Percentiles rank a stretch among this genome's conserved stretches.
phyloP scores from a whole-genome alignment of 2,329 filamentous ascomycete species.

The Epichloe coenophiala region DNA sequence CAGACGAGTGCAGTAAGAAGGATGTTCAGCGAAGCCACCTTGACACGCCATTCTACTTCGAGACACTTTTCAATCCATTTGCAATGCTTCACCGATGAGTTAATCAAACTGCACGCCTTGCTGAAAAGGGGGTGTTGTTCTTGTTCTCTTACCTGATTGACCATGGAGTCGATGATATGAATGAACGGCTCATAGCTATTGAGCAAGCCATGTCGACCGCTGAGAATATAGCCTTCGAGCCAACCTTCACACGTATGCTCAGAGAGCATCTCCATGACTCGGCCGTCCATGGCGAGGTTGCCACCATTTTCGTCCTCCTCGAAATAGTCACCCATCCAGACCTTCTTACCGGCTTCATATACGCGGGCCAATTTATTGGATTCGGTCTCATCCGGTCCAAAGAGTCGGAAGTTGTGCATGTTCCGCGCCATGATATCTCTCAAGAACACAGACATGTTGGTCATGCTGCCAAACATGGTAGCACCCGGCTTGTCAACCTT shows the following conservation, averaged over 20 bases:
- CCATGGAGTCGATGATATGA: constrained; percentile 74
- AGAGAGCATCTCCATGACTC: constrained; percentile 75
- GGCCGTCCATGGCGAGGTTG: constrained; percentile 53
- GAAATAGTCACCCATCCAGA: constrained; percentile 68
- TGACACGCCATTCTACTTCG: constrained; percentile 66
- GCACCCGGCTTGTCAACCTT: constrained; percentile 47
- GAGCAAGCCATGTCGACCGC: constrained; percentile 60
- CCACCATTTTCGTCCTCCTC: constrained; percentile 64
- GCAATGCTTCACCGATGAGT: constrained; percentile 41
- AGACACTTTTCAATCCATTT: constrained; percentile 75
- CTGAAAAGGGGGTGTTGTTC: not conserved
- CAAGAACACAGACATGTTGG: constrained; percentile 53
- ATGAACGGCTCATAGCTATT: constrained; percentile 79
- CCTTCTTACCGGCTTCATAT: constrained; percentile 64
- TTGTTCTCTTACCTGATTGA: constrained; percentile 45
- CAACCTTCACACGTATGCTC: constrained; percentile 71
- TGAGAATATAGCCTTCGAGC: constrained; percentile 67
- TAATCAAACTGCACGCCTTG: constrained; percentile 2
- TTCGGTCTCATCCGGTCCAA: constrained; percentile 69
- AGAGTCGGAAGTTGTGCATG: constrained; percentile 55
- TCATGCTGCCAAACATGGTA: constrained; percentile 49
- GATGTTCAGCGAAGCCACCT: constrained; percentile 65
- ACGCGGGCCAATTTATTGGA: constrained; percentile 64
- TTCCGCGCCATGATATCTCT: constrained; percentile 55
- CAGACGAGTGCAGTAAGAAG: constrained; percentile 67